phyloP scores from a whole-genome alignment of 805 yeast species.

The Pichia exigua region DNA sequence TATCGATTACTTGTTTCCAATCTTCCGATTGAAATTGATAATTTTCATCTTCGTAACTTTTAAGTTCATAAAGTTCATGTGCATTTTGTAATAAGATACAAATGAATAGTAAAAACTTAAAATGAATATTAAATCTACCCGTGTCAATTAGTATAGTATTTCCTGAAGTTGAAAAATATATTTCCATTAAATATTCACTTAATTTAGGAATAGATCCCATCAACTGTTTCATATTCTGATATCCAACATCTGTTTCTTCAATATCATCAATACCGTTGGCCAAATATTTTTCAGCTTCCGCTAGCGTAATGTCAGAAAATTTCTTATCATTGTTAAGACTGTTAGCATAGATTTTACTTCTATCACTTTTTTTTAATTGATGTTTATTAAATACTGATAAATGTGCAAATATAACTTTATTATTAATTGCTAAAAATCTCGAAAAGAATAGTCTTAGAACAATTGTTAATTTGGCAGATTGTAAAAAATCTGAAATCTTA shows the following conservation, averaged over 20 bases:
- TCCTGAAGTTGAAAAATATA: constrained; percentile 8
- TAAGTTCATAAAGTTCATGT: background rate
- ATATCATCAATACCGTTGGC: background rate
- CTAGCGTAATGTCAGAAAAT: background rate
- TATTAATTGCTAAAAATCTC: background rate
- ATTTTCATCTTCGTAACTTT: background rate
- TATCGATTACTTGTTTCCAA: constrained; percentile 6
- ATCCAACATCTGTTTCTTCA: background rate
- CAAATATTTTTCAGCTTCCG: constrained; percentile 2
- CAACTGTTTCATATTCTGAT: background rate
- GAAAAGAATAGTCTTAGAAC: constrained; percentile 1
- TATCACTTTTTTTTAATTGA: background rate
- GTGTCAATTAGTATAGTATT: constrained; percentile 4
- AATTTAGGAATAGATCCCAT: constrained; percentile 11
- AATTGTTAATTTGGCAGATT: background rate
- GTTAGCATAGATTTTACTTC: background rate
- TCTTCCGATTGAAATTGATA: background rate
- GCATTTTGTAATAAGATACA: constrained; percentile 15
- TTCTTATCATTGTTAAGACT: background rate
- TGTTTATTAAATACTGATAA: background rate
- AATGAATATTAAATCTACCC: constrained; percentile 15
- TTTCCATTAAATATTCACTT: constrained; percentile 11
- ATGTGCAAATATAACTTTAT: constrained; percentile 1
- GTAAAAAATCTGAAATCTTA: background rate
- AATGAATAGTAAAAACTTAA: constrained; percentile 14